These are phyloP conservation scores for Diaporthe batatas DNA, from an alignment of 2,329 filamentous ascomycete genomes.

Conservation along the genomic window DNA sequence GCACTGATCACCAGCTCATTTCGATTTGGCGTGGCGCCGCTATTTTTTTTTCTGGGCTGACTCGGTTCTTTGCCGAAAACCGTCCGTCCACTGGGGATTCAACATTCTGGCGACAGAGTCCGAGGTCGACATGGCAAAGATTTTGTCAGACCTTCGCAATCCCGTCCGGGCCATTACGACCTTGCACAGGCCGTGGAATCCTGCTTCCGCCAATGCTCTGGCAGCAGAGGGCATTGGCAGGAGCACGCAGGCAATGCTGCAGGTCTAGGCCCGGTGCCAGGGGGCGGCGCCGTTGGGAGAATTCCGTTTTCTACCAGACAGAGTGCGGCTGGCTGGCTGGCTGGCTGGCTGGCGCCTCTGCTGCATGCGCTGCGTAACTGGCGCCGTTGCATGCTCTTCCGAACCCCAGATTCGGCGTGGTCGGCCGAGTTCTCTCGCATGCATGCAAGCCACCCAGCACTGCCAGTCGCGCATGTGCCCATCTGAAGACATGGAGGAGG, in stretches of 20 bases:
- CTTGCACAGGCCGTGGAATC: not conserved
- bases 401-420: conserved; percentile 35
- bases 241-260: conserved; percentile 17
- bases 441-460: conserved; percentile 39
- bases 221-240: not conserved
- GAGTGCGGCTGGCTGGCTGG: conserved; percentile 7
- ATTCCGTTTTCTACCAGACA: conserved; percentile 1
- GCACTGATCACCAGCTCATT: conserved; percentile 42
- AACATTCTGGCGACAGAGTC: conserved; percentile 6
- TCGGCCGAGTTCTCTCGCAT: conserved; percentile 20
- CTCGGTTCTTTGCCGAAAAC: conserved; percentile 41
- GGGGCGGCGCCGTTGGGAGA: conserved; percentile 17
- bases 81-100: conserved; percentile 3
- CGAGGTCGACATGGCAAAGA: conserved; percentile 13
- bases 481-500: conserved; percentile 17
- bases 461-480: conserved; percentile 26
- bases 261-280: conserved; percentile 12
- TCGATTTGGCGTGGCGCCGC: conserved; percentile 32
- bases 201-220: not conserved
- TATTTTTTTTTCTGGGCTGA: conserved; percentile 3
- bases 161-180: not conserved
- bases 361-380: conserved; percentile 29
- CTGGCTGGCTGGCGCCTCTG: conserved; percentile 3
- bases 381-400: conserved; percentile 34
- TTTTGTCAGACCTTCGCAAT: not conserved